These are phyloP conservation scores for Botrytis deweyae DNA, from an alignment of 2,329 filamentous ascomycete species.

Conservation along the genomic window DNA sequence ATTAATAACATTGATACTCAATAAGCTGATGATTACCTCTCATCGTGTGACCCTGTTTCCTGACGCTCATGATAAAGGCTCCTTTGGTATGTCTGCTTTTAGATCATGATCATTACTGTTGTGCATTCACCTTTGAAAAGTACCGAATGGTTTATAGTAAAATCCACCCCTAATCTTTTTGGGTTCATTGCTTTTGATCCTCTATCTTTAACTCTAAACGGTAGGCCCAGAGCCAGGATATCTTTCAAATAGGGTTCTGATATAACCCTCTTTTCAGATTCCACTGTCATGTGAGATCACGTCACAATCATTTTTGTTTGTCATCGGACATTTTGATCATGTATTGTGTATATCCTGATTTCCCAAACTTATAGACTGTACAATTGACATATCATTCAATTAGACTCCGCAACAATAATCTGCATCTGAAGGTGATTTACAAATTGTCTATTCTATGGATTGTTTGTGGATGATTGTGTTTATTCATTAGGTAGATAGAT, in stretches of 20 bases:
- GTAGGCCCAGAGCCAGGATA: not conserved
- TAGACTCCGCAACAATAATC: no score
- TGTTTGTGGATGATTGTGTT: no score
- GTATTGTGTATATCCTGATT: no score
- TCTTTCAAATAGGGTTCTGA: not conserved
- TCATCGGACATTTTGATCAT: not conserved
- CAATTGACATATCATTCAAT: no score
- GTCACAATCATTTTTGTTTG: not conserved
- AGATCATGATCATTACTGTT: not conserved
- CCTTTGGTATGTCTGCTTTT: not conserved
- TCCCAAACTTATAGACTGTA: no score
- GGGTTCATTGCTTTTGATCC: no score
- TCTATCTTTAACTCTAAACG: not conserved
- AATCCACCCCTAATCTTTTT: not conserved
- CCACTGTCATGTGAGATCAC: fast-evolving
- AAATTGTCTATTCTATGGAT: no score
- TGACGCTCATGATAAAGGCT: no score
- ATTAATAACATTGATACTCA: not conserved
- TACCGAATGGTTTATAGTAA: no score
- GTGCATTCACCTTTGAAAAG: no score
- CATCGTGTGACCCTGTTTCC: not conserved
- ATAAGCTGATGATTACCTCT: not conserved
- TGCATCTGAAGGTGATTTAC: no score
- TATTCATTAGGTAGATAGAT: no score
- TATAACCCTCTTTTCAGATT: not conserved